Percentiles rank a stretch among this genome's conserved stretches.
Conservation (phyloP, 305 asterid genomes). For the Caryopteris hybrid region DNA sequence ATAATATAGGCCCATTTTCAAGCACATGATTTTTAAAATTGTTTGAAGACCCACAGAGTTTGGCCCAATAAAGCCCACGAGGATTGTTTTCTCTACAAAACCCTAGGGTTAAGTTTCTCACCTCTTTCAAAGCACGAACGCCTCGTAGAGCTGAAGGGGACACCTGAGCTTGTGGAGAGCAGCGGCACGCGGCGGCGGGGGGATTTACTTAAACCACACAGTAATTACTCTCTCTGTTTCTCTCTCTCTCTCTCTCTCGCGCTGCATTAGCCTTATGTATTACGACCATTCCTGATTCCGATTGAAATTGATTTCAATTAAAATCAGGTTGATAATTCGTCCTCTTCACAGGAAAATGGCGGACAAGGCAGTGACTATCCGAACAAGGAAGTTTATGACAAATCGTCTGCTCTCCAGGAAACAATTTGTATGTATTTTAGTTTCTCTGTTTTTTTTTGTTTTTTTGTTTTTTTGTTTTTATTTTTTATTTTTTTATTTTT, state of each 20-base stretch:
- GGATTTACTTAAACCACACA: conserved; percentile 20
- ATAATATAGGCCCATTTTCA: neutral
- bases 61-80: conserved; percentile 14
- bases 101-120: conserved; percentile 27
- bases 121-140: conserved; percentile 18
- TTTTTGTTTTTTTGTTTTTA: too few relatives aligned
- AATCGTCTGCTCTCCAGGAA: conserved; percentile 74
- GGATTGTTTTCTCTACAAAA: conserved; percentile 4
- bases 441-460: neutral
- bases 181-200: conserved; percentile 26
- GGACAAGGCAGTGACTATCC: conserved; percentile 74
- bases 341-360: conserved; percentile 41
- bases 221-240: neutral
- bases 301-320: neutral
- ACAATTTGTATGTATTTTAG: conserved; percentile 42
- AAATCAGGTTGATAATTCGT: neutral
- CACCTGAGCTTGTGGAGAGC: conserved; percentile 18
- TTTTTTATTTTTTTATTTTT: too few relatives aligned
- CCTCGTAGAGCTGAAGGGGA: conserved; percentile 14
- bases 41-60: too few relatives aligned
- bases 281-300: neutral
- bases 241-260: too few relatives aligned
- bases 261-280: too few relatives aligned
- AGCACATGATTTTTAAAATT: too few relatives aligned
- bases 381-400: conserved; percentile 74